Conservation (phyloP, 2,329 filamentous ascomycete genomes). For the Biscogniauxia sp. region DNA sequence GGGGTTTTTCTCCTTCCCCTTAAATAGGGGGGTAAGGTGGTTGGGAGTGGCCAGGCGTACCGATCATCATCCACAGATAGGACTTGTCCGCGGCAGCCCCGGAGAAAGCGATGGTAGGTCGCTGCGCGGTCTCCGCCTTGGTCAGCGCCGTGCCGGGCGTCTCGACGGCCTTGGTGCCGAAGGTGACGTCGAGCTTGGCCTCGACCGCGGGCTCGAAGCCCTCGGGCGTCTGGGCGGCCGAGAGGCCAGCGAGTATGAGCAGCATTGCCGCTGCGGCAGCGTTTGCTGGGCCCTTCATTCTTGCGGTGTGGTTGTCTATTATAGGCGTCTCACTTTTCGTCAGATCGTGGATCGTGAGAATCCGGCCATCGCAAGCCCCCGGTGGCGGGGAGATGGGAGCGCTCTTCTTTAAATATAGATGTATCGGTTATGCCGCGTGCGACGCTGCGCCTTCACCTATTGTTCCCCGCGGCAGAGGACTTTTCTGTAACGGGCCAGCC, state of each 20-base stretch:
- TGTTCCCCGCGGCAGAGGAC: too few relatives aligned
- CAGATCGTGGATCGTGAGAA: too few relatives aligned
- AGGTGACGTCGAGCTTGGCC: conserved; percentile 28
- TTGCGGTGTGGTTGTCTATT: conserved; percentile 8
- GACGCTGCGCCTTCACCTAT: too few relatives aligned
- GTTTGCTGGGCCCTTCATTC: conserved; percentile 24
- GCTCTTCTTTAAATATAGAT: too few relatives aligned
- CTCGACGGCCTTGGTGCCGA: conserved; percentile 26
- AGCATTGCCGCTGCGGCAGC: conserved; percentile 21
- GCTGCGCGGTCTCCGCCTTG: conserved; percentile 27
- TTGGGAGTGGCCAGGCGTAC: conserved; percentile 7
- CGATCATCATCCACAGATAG: conserved; percentile 32
- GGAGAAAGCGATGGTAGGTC: conserved; percentile 28
- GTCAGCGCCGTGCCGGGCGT: conserved; percentile 26
- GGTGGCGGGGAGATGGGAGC: too few relatives aligned
- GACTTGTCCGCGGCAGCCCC: conserved; percentile 21
- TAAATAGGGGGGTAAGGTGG: too few relatives aligned
- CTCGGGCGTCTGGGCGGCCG: conserved; percentile 24
- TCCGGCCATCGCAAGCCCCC: too few relatives aligned
- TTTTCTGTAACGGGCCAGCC: too few relatives aligned
- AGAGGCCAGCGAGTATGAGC: conserved; percentile 18
- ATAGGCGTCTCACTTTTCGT: too few relatives aligned
- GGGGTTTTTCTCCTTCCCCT: too few relatives aligned
- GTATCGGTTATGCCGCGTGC: too few relatives aligned
- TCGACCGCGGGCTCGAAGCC: conserved; percentile 28